These are phyloP conservation scores for Xanthoconium stramineum DNA, from an alignment of 768 basidiomycete genomes.

Conservation along the genomic window DNA sequence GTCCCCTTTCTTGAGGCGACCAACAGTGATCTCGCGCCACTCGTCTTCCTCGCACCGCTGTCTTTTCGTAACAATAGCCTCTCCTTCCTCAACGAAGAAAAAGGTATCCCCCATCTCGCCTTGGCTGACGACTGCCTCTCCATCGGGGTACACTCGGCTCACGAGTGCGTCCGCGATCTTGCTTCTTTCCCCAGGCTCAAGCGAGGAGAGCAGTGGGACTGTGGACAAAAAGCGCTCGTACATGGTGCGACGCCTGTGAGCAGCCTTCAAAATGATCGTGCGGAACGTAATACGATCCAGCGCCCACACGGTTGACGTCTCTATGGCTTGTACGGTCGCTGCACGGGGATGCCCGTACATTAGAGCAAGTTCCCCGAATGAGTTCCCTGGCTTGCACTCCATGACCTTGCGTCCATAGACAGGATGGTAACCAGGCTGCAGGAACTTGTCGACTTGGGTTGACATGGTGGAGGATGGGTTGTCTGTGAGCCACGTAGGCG, in stretches of 20 bases:
- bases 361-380: slow-evolving; percentile 93
- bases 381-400: slow-evolving; percentile 79
- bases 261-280: slow-evolving; percentile 92
- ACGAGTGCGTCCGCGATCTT: slow-evolving; percentile 97
- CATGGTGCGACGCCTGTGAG: slow-evolving; percentile 87
- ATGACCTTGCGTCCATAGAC: slow-evolving; percentile 79
- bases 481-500: slow-evolving; percentile 54
- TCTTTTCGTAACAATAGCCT: slow-evolving; percentile 81
- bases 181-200: slow-evolving; percentile 86
- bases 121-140: slow-evolving; percentile 84
- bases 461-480: slow-evolving; percentile 35
- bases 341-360: slow-evolving; percentile 98
- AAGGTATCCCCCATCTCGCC: slow-evolving; percentile 97
- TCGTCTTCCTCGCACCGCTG: slow-evolving; percentile 58
- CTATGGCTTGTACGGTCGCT: slow-evolving; percentile 86
- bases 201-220: slow-evolving; percentile 80
- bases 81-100: slow-evolving; percentile 95
- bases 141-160: slow-evolving; percentile 76
- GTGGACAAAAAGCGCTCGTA: slow-evolving; percentile 95
- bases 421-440: slow-evolving; percentile 64
- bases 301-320: slow-evolving; percentile 85
- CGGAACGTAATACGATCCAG: slow-evolving; percentile 98
- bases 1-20: slow-evolving; percentile 81
- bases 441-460: slow-evolving; percentile 49
- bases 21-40: slow-evolving; percentile 65